Evolutionary conservation across 225 moss, liverwort and hornwort genomes (phyloP).

Genomic region (Marchantia paleacea): DNA sequence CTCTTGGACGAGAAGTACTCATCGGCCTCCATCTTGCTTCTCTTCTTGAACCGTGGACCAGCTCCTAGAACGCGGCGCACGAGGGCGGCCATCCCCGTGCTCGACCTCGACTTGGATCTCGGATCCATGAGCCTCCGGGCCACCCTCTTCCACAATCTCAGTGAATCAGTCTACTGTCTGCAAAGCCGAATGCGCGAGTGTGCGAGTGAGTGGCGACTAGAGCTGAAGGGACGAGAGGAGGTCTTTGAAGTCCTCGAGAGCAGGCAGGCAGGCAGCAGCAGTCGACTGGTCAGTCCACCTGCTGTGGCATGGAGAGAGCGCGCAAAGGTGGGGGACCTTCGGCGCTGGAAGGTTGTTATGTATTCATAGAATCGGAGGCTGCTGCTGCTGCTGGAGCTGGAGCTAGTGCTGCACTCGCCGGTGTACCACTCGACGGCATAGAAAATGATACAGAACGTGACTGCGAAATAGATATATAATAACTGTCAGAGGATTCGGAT

Average conservation of each 20-base stretch:
- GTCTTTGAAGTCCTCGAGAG: not conserved
- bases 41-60: slow-evolving; percentile 6
- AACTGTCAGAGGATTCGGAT: slow-evolving; percentile 10
- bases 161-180: not conserved
- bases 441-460: slow-evolving; percentile 1
- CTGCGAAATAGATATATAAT: not conserved
- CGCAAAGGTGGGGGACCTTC: not conserved
- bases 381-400: not conserved
- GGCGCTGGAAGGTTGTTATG: slow-evolving; percentile 1
- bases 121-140: not conserved
- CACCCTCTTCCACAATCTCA: not conserved
- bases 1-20: not conserved
- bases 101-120: slow-evolving; percentile 6
- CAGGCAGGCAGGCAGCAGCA: not conserved
- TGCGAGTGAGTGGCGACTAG: not conserved
- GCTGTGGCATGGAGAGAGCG: not conserved
- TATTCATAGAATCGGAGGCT: not conserved
- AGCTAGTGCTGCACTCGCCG: not conserved
- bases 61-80: slow-evolving; percentile 12
- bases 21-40: not conserved
- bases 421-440: not conserved
- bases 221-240: not conserved
- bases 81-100: not conserved
- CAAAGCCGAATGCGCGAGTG: not conserved
- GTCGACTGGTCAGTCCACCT: no score